These are phyloP conservation scores for Salvia sclarea DNA, from an alignment of 305 asterid genomes.

Conservation along the genomic window DNA sequence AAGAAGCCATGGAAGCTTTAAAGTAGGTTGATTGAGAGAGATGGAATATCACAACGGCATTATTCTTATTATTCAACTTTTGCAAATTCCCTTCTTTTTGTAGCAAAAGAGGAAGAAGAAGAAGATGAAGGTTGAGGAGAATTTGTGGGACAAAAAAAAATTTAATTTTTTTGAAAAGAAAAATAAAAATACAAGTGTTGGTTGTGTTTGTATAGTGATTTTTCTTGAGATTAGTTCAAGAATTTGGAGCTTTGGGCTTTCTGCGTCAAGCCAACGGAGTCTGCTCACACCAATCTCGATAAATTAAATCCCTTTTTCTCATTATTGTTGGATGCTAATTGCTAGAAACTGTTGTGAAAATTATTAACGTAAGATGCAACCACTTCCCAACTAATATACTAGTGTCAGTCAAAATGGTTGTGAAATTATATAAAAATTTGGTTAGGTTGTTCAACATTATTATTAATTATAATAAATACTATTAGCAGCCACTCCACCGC, in stretches of 20 bases:
- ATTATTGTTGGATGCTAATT: slow-evolving; percentile 18
- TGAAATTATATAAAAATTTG: slow-evolving; percentile 16
- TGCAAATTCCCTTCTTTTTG: slow-evolving; percentile 19
- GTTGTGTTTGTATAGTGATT: slow-evolving; percentile 24
- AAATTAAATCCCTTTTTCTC: slow-evolving; percentile 1
- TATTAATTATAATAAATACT: not conserved
- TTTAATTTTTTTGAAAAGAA: not conserved
- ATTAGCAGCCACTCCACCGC: not conserved
- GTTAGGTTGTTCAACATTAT: slow-evolving; percentile 35
- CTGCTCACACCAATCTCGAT: slow-evolving; percentile 32
- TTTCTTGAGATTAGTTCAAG: slow-evolving; percentile 30
- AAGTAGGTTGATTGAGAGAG: slow-evolving; percentile 20
- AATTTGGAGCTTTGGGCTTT: slow-evolving; percentile 25
- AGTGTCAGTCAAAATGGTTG: slow-evolving; percentile 22
- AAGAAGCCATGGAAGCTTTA: slow-evolving; percentile 33
- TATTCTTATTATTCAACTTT: slow-evolving; percentile 27
- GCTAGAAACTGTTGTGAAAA: not conserved
- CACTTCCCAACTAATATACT: slow-evolving; percentile 28
- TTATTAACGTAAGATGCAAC: slow-evolving; percentile 32
- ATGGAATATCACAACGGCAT: slow-evolving; percentile 31
- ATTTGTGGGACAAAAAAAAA: not conserved
- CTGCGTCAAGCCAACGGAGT: slow-evolving; percentile 39
- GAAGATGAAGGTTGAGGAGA: not conserved
- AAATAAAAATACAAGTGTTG: not conserved
- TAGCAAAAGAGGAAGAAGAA: not conserved